Conservation (phyloP, 2,329 filamentous ascomycete genomes). For the Aspergillus sp. region DNA sequence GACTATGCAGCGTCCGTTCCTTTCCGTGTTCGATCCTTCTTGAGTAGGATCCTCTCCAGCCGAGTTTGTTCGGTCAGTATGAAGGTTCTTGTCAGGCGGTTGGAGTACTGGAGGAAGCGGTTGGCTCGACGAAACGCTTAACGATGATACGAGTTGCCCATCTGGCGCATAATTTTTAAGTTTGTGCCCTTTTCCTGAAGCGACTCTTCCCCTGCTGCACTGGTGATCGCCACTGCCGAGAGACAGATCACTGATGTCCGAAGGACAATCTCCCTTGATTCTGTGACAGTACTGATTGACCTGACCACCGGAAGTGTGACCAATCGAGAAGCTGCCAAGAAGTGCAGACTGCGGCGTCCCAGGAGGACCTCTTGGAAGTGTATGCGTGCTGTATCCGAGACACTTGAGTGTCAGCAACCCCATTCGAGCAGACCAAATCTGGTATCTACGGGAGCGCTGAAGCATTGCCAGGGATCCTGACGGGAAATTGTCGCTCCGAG, state of each 20-base stretch:
- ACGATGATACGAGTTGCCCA: not conserved
- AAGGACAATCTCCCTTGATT: not conserved
- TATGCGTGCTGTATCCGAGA: slow-evolving; percentile 21
- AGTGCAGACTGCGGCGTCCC: slow-evolving; percentile 40
- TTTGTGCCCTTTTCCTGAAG: not conserved
- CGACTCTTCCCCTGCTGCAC: not conserved
- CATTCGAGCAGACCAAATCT: slow-evolving; percentile 44
- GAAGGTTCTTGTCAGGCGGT: not conserved
- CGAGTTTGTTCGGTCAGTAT: not conserved
- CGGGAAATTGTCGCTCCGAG: not conserved
- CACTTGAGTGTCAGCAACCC: slow-evolving; percentile 32
- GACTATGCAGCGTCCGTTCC: not conserved
- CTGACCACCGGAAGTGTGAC: not conserved
- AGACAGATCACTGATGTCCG: not conserved
- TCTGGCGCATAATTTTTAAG: not conserved
- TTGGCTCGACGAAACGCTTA: not conserved
- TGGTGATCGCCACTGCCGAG: not conserved
- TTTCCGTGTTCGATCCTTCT: not conserved
- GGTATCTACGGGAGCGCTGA: slow-evolving; percentile 32
- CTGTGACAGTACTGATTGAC: not conserved
- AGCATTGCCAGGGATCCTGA: not conserved
- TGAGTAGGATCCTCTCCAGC: not conserved
- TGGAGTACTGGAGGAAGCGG: not conserved
- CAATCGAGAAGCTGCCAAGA: slow-evolving; percentile 28
- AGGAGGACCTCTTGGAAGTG: slow-evolving; percentile 35